A percentile compares a stretch with the other conserved stretches of the same genome.
Evolutionary conservation across 2,329 filamentous ascomycete genomes (phyloP).

Genomic region (Fusarium chuoi): DNA sequence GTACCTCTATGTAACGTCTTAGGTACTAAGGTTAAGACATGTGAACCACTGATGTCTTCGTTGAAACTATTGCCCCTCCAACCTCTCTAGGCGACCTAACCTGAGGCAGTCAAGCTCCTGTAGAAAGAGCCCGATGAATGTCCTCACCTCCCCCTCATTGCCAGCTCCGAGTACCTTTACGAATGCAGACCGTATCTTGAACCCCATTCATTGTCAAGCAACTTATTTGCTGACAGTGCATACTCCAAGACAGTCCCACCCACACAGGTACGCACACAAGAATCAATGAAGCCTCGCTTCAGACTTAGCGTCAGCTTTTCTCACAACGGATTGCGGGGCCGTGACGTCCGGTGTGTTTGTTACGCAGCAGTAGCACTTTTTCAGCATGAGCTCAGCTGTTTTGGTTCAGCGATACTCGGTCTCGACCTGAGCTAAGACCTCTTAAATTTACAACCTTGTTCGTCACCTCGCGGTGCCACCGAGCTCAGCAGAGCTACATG

Average conservation of each 20-base stretch:
- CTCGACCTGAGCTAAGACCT: not conserved
- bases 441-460: not conserved
- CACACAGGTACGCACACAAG: conserved; percentile 6
- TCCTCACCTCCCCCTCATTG: not conserved
- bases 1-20: not conserved
- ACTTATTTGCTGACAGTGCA: conserved; percentile 5
- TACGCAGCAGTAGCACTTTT: conserved; percentile 1
- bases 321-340: conserved; percentile 35
- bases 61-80: conserved; percentile 9
- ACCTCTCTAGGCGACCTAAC: not conserved
- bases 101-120: not conserved
- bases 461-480: not conserved
- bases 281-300: conserved; percentile 23
- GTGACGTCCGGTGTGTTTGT: conserved; percentile 13
- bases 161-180: not conserved
- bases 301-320: conserved; percentile 19
- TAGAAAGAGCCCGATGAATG: not conserved
- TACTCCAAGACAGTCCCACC: not conserved
- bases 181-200: conserved; percentile 24
- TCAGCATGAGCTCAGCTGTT: not conserved
- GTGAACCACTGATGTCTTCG: not conserved
- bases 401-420: not conserved
- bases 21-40: not conserved
- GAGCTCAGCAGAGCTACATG: not conserved
- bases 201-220: conserved; percentile 19